Conservation (phyloP, 1,139 yeast species). For the Kodamaea fungicola region DNA sequence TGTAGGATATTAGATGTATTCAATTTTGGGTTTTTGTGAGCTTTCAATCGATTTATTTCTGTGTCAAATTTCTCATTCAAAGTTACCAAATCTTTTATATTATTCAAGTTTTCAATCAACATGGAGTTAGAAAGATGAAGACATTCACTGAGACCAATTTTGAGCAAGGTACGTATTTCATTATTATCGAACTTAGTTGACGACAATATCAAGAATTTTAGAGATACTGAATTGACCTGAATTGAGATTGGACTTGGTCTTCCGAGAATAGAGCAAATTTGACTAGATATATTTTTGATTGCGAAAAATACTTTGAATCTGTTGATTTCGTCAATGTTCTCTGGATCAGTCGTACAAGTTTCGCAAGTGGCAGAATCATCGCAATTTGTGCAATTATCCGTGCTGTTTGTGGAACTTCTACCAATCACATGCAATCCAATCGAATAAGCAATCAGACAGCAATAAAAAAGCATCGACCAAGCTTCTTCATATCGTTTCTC, state of each 20-base stretch:
- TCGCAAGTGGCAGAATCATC: constrained; percentile 3
- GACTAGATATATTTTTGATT: constrained; percentile 44
- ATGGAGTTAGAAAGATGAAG: constrained; percentile 47
- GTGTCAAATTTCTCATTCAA: constrained; percentile 40
- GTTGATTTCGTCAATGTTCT: constrained; percentile 28
- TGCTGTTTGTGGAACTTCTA: constrained; percentile 2
- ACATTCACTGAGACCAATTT: constrained; percentile 49
- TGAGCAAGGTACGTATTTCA: constrained; percentile 30
- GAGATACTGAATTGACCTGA: constrained; percentile 39
- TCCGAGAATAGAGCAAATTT: constrained; percentile 50
- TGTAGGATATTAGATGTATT: constrained; percentile 36
- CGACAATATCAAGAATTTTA: constrained; percentile 19
- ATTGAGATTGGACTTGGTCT: constrained; percentile 56
- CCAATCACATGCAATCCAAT: constrained; percentile 51
- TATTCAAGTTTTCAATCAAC: constrained; percentile 50
- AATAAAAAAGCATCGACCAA: constrained; percentile 48
- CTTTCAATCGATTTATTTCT: constrained; percentile 36
- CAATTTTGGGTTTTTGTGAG: constrained; percentile 16
- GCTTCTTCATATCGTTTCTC: constrained; percentile 49
- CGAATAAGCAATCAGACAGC: constrained; percentile 48
- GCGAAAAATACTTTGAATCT: constrained; percentile 51
- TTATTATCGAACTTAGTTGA: constrained; percentile 21
- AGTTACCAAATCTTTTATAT: constrained; percentile 33
- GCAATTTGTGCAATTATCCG: neutral
- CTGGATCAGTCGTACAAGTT: constrained; percentile 20